These are phyloP conservation scores for Naganishia vaughanmartiniae DNA, from an alignment of 768 basidiomycete genomes.

Conservation along the genomic window DNA sequence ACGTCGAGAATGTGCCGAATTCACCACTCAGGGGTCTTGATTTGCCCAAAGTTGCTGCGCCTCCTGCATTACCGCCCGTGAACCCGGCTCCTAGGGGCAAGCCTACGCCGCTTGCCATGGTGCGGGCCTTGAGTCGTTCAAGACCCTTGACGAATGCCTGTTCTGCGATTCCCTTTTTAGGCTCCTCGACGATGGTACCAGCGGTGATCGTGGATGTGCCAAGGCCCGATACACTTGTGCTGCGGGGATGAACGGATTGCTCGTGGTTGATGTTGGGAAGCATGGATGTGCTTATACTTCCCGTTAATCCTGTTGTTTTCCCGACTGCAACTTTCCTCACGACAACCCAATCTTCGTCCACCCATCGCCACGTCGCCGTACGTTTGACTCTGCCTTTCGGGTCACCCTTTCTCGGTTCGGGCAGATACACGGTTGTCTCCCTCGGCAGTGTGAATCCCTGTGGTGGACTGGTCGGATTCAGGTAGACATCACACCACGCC, in stretches of 20 bases:
- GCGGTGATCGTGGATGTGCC: not conserved
- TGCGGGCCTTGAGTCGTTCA: constrained; percentile 49
- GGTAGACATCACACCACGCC: constrained; percentile 73
- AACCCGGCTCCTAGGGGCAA: not conserved
- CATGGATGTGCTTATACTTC: not conserved
- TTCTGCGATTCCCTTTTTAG: constrained; percentile 44
- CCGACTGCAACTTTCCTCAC: constrained; percentile 49
- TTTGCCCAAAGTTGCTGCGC: not conserved
- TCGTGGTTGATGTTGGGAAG: not conserved
- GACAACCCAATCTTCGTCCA: constrained; percentile 86
- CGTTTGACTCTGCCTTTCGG: constrained; percentile 60
- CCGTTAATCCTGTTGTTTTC: constrained; percentile 12
- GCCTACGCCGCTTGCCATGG: constrained; percentile 29
- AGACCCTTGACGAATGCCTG: constrained; percentile 53
- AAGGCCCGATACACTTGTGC: not conserved
- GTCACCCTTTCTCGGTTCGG: constrained; percentile 42
- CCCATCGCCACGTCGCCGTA: constrained; percentile 81
- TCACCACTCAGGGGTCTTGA: constrained; percentile 6
- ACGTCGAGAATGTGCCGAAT: too few species aligned
- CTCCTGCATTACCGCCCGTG: not conserved
- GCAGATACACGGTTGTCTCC: constrained; percentile 54
- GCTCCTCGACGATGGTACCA: constrained; percentile 1
- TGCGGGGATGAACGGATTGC: not conserved
- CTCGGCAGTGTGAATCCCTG: constrained; percentile 64
- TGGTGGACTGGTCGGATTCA: constrained; percentile 67